Evolutionary conservation across 1,284 basidiomycete genomes (phyloP).

Genomic region (Tilletia caries): DNA sequence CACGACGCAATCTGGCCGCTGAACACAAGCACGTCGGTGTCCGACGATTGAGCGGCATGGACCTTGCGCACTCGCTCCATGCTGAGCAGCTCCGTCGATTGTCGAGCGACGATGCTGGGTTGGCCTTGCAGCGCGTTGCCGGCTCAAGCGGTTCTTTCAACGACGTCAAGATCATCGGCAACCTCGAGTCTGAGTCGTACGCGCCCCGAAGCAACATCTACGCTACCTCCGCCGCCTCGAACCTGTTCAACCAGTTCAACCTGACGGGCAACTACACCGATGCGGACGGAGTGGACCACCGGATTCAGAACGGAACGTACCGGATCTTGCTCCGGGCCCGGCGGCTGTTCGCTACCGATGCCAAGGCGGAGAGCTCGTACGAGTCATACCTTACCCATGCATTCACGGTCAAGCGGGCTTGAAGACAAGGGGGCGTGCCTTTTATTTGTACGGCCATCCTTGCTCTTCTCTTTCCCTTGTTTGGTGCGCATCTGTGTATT

Average conservation of each 20-base stretch:
- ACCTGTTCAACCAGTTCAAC: slow-evolving; percentile 14
- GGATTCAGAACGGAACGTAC: slow-evolving; percentile 65
- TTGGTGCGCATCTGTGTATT: too few species aligned
- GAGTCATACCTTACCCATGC: slow-evolving; percentile 59
- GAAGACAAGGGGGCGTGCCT: too few species aligned
- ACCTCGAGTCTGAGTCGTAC: background rate
- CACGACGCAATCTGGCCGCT: background rate
- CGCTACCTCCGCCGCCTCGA: background rate
- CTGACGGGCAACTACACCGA: slow-evolving; percentile 11
- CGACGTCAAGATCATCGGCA: slow-evolving; percentile 9
- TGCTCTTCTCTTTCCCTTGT: too few species aligned
- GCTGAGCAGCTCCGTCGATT: background rate
- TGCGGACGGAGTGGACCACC: background rate
- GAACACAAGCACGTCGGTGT: background rate
- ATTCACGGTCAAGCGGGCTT: slow-evolving; percentile 20
- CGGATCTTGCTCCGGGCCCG: slow-evolving; percentile 63
- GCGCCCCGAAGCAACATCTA: background rate
- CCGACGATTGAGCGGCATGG: background rate
- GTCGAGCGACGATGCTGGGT: background rate
- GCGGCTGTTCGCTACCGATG: slow-evolving; percentile 61
- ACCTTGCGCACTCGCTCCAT: background rate
- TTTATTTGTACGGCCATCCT: too few species aligned
- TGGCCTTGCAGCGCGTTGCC: background rate
- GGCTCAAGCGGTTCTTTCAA: slow-evolving; percentile 1
- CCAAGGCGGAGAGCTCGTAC: slow-evolving; percentile 61